Conservation (phyloP, 352 stramenopile genomes). For the Discostella stelligera region DNA sequence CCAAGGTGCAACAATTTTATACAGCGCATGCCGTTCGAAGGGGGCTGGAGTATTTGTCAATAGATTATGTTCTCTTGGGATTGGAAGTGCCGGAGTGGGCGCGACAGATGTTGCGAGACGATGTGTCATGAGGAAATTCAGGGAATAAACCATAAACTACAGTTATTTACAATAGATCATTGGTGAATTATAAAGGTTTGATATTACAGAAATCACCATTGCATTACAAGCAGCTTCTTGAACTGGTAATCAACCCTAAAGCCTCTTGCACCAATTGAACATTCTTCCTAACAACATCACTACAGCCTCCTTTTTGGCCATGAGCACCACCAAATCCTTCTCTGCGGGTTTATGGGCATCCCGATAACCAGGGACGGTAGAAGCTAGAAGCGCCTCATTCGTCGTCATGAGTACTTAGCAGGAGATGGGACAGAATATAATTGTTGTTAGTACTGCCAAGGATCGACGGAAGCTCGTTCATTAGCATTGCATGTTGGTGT, state of each 20-base stretch:
- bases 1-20: constrained; percentile 57
- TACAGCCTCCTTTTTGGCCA: constrained; percentile 45
- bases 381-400: constrained; percentile 48
- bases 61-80: constrained; percentile 65
- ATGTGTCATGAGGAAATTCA: neutral
- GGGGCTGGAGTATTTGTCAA: constrained; percentile 64
- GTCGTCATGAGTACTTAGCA: constrained; percentile 70
- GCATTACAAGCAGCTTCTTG: constrained; percentile 43
- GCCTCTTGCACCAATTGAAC: constrained; percentile 35
- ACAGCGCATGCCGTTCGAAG: constrained; percentile 51
- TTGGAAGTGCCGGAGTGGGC: constrained; percentile 64
- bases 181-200: no score
- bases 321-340: constrained; percentile 50
- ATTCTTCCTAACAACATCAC: constrained; percentile 31
- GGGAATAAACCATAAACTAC: no score
- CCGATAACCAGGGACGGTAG: constrained; percentile 64
- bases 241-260: constrained; percentile 9
- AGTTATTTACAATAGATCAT: no score
- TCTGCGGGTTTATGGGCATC: constrained; percentile 44
- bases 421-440: constrained; percentile 23
- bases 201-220: neutral
- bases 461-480: constrained; percentile 57
- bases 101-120: constrained; percentile 54
- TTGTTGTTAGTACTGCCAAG: constrained; percentile 4
- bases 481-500: constrained; percentile 57